These are phyloP conservation scores for Craspedostauros australis DNA, from an alignment of 108 stramenopile species.

Conservation along the genomic window DNA sequence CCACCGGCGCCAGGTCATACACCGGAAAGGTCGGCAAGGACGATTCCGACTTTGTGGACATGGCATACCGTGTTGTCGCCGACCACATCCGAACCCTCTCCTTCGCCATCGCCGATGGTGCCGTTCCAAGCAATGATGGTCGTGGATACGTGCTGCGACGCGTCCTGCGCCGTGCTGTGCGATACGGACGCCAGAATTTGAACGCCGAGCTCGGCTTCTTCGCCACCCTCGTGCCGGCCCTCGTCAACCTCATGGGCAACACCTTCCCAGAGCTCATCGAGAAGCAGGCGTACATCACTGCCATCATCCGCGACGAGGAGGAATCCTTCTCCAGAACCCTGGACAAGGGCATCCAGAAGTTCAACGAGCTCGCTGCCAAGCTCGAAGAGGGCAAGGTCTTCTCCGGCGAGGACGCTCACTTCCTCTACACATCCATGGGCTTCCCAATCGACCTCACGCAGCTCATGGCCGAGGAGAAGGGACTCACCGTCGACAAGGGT, in stretches of 20 bases:
- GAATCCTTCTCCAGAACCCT: conserved; percentile 92
- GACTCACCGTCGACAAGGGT: conserved; percentile 85
- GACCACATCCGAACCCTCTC: conserved; percentile 97
- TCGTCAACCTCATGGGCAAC: conserved; percentile 85
- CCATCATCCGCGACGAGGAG: conserved; percentile 92
- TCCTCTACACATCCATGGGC: conserved; percentile 96
- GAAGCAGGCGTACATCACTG: conserved; percentile 69
- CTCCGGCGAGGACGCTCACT: conserved; percentile 89
- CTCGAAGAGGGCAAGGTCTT: conserved; percentile 62
- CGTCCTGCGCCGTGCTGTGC: conserved; percentile 92
- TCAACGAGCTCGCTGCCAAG: conserved; percentile 81
- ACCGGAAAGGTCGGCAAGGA: conserved; percentile 82
- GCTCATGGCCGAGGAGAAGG: conserved; percentile 97
- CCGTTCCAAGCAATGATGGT: conserved; percentile 95
- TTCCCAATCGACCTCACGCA: conserved; percentile 97
- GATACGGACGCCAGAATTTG: conserved; percentile 94
- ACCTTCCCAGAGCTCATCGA: conserved; percentile 91
- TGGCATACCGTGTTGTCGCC: conserved; percentile 99
- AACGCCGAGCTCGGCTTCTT: conserved; percentile 95
- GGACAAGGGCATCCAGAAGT: conserved; percentile 90
- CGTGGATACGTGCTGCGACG: conserved; percentile 97
- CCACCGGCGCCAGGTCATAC: conserved; percentile 86
- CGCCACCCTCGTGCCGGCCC: conserved; percentile 78
- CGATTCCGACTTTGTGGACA: conserved; percentile 89
- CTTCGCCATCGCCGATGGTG: conserved; percentile 99